Conservation (phyloP, 495 filamentous ascomycete species). For the Glonium stellatum region DNA sequence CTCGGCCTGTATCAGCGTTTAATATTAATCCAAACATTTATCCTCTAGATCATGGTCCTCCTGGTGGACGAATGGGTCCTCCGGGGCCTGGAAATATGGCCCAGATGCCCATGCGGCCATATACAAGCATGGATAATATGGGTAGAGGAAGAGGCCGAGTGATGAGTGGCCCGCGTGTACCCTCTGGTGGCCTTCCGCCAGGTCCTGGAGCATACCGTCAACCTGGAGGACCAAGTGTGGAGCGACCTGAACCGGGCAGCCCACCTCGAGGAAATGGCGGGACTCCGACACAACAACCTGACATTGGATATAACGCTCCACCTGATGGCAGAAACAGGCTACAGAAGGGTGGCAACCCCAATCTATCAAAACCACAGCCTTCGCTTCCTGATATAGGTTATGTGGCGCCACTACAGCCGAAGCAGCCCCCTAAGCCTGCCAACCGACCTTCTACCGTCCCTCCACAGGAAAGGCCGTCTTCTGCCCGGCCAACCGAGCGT, state of each 20-base stretch:
- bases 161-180: slow-evolving; percentile 9
- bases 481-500: slow-evolving; percentile 5
- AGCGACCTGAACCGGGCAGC: slow-evolving; percentile 20
- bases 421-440: slow-evolving; percentile 6
- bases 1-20: slow-evolving; percentile 27
- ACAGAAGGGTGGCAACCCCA: slow-evolving; percentile 15
- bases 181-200: slow-evolving; percentile 12
- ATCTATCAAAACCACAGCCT: slow-evolving; percentile 12
- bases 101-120: slow-evolving; percentile 22
- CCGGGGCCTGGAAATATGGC: slow-evolving; percentile 15
- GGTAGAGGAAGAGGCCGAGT: slow-evolving; percentile 21
- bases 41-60: slow-evolving; percentile 9
- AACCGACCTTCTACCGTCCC: slow-evolving; percentile 22
- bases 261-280: slow-evolving; percentile 12
- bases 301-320: slow-evolving; percentile 33
- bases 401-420: slow-evolving; percentile 22
- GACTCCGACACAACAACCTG: slow-evolving; percentile 12
- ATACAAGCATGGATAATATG: slow-evolving; percentile 27
- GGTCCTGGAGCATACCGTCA: slow-evolving; percentile 23
- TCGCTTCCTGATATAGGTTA: slow-evolving; percentile 28
- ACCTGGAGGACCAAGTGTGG: slow-evolving; percentile 24
- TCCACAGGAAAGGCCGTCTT: slow-evolving; percentile 14
- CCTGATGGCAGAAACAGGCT: slow-evolving; percentile 26
- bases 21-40: slow-evolving; percentile 31
- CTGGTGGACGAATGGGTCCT: slow-evolving; percentile 3